Percentiles rank a stretch among this genome's conserved stretches.
Evolutionary conservation across 306 rosid species (phyloP).

Genomic region (Dryas octopetala): DNA sequence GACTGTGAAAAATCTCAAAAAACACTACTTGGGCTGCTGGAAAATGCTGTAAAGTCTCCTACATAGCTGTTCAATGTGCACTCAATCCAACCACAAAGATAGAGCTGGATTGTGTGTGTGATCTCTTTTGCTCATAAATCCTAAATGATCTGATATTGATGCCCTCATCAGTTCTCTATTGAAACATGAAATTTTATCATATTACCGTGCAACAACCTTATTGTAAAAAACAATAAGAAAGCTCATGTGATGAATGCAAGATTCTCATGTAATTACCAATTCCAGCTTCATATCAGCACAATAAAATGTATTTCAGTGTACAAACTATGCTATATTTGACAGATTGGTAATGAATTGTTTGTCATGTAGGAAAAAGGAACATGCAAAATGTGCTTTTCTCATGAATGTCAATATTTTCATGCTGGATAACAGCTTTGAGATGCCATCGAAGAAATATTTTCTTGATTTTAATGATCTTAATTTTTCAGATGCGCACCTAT

Average conservation of each 20-base stretch:
- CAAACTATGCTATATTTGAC: not conserved
- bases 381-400: not conserved
- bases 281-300: too few relatives aligned
- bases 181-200: not conserved
- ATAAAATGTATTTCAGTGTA: not conserved
- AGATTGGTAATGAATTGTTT: not conserved
- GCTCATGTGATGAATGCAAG: not conserved
- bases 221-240: not conserved
- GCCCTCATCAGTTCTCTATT: not conserved
- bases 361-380: not conserved
- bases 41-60: too few relatives aligned
- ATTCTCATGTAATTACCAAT: not conserved
- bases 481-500: slow-evolving; percentile 78
- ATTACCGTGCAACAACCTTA: not conserved
- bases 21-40: too few relatives aligned
- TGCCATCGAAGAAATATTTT: not conserved
- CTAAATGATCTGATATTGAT: too few relatives aligned
- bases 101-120: too few relatives aligned
- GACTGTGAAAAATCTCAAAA: too few relatives aligned
- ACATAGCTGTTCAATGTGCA: too few relatives aligned
- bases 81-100: too few relatives aligned
- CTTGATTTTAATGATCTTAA: not conserved
- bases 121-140: too few relatives aligned
- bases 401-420: not conserved
- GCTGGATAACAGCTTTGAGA: not conserved